Conservation (phyloP, 2,329 filamentous ascomycete genomes). For the Aspergillus novofumigatus region DNA sequence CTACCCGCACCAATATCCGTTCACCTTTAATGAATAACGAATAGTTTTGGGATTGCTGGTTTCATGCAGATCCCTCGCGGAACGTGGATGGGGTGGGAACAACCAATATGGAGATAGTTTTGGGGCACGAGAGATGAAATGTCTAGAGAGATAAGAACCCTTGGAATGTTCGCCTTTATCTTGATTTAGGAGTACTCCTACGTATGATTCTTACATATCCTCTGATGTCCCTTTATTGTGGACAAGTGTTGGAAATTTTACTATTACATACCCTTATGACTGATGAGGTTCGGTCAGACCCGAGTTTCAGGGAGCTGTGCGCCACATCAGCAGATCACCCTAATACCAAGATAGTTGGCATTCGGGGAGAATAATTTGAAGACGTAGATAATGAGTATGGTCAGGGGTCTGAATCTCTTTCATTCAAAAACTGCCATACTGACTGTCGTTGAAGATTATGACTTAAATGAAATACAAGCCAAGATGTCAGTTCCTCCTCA, state of each 20-base stretch:
- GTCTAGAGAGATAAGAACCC: neutral
- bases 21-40: neutral
- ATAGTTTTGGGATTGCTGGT: neutral
- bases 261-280: too few relatives aligned
- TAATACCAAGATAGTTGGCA: neutral
- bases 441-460: too few relatives aligned
- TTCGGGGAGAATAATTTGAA: neutral
- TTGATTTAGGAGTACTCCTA: neutral
- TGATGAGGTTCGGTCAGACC: neutral
- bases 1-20: neutral
- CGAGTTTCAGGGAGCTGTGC: neutral
- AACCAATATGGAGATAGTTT: neutral
- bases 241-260: too few relatives aligned
- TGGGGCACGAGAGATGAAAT: neutral
- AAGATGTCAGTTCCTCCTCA: neutral
- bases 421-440: too few relatives aligned
- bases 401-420: neutral
- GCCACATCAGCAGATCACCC: slow-evolving; percentile 4
- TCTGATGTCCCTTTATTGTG: too few relatives aligned
- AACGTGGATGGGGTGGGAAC: neutral
- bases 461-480: too few relatives aligned
- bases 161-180: neutral
- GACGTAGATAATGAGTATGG: neutral
- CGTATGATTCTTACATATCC: neutral
- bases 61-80: neutral